These are phyloP conservation scores for Helichrysum umbraculigerum DNA, from an alignment of 129 eudicot species.

Conservation along the genomic window DNA sequence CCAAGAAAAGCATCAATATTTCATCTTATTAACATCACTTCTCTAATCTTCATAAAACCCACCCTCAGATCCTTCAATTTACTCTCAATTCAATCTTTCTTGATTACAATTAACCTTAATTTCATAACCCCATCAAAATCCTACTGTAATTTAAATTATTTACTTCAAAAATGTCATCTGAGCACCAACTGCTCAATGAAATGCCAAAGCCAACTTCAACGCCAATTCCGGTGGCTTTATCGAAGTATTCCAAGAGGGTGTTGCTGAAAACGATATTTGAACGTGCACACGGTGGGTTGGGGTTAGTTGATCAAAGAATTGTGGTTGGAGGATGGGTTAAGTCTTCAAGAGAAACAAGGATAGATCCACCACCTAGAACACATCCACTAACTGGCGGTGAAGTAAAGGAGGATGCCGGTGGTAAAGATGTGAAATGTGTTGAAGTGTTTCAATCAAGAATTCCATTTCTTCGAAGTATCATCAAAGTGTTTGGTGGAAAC, in stretches of 20 bases:
- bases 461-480: slow-evolving; percentile 59
- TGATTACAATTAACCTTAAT: neutral
- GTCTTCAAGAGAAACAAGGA: slow-evolving; percentile 68
- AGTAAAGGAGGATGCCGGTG: slow-evolving; percentile 16
- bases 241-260: slow-evolving; percentile 66
- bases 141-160: neutral
- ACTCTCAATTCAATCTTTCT: neutral
- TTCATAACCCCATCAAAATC: slow-evolving; percentile 12
- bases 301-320: slow-evolving; percentile 60
- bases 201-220: slow-evolving; percentile 24
- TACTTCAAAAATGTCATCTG: slow-evolving; percentile 39
- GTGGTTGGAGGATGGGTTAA: slow-evolving; percentile 94
- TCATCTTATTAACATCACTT: slow-evolving; percentile 23
- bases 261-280: slow-evolving; percentile 53
- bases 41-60: slow-evolving; percentile 27
- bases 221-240: slow-evolving; percentile 28
- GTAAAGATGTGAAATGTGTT: slow-evolving; percentile 64
- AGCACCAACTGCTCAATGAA: slow-evolving; percentile 35
- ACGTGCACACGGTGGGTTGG: slow-evolving; percentile 56
- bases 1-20: slow-evolving; percentile 61
- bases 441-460: slow-evolving; percentile 71
- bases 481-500: slow-evolving; percentile 75
- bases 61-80: slow-evolving; percentile 11
- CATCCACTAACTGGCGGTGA: slow-evolving; percentile 23
- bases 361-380: slow-evolving; percentile 30